Conservation (phyloP, 2,329 filamentous ascomycete genomes). For the Ascochyta fabae region DNA sequence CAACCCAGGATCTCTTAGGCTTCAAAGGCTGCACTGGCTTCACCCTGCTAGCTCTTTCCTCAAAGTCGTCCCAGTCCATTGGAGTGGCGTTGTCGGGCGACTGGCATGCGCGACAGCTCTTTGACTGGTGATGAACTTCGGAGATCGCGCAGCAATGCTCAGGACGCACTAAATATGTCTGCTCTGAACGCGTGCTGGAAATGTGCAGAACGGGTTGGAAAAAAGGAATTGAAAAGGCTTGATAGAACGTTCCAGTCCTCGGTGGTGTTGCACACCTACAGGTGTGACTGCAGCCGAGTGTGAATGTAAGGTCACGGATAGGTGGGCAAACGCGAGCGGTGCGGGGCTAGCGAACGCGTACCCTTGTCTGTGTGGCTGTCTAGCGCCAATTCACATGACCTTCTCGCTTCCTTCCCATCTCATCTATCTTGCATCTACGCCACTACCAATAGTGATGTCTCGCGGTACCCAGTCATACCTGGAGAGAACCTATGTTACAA, state of each 20-base stretch:
- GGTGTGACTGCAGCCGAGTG: neutral
- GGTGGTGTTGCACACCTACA: neutral
- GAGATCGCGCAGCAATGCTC: neutral
- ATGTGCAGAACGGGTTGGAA: neutral
- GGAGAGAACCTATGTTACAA: too few relatives aligned
- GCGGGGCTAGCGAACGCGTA: conserved; percentile 1
- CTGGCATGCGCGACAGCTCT: neutral
- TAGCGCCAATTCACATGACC: too few relatives aligned
- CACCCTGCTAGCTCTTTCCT: conserved; percentile 23
- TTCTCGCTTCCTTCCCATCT: too few relatives aligned
- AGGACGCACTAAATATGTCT: neutral
- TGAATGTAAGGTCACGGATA: neutral
- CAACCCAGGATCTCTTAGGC: conserved; percentile 42
- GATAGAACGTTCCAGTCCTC: too few relatives aligned
- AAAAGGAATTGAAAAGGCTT: neutral
- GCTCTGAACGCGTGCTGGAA: too few relatives aligned
- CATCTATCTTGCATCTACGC: too few relatives aligned
- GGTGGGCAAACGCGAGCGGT: neutral
- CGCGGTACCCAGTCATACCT: too few relatives aligned
- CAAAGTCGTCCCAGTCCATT: conserved; percentile 34
- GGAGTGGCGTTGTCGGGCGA: too few relatives aligned
- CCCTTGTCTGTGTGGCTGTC: neutral
- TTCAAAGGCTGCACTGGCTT: conserved; percentile 28
- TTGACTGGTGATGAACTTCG: neutral
- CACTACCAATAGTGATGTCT: too few relatives aligned